These are phyloP conservation scores for Phytophthora cryptogea DNA, from an alignment of 352 stramenopile species.

Conservation along the genomic window DNA sequence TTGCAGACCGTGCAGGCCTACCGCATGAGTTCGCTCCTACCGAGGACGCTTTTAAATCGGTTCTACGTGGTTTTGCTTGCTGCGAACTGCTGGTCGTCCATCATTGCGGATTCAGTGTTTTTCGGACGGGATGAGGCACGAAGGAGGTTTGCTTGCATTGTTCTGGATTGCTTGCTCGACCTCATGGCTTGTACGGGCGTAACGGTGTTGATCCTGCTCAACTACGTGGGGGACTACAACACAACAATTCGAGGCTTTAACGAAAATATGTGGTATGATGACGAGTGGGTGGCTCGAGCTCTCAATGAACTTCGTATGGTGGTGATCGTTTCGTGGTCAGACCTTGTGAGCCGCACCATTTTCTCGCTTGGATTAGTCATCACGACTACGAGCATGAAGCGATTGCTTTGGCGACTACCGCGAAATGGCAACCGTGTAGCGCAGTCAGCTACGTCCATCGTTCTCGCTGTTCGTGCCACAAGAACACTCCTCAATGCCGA, in stretches of 20 bases:
- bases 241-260: constrained; percentile 17
- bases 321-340: constrained; percentile 28
- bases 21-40: constrained; percentile 31
- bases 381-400: constrained; percentile 30
- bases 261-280: constrained; percentile 26
- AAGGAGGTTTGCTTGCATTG: constrained; percentile 23
- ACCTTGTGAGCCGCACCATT: constrained; percentile 24
- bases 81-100: constrained; percentile 28
- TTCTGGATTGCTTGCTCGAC: constrained; percentile 27
- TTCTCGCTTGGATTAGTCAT: constrained; percentile 31
- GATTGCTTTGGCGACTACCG: constrained; percentile 15
- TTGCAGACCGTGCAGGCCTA: constrained; percentile 37
- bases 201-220: constrained; percentile 11
- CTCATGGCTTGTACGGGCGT: constrained; percentile 27
- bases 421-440: constrained; percentile 4
- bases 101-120: constrained; percentile 13
- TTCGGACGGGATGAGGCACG: constrained; percentile 13
- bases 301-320: constrained; percentile 36
- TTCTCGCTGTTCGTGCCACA: constrained; percentile 1
- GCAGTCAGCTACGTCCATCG: constrained; percentile 10
- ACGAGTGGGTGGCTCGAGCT: constrained; percentile 32
- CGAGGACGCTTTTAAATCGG: constrained; percentile 30
- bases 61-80: constrained; percentile 37
- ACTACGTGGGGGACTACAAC: constrained; percentile 23
- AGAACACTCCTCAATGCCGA: constrained; percentile 1